phyloP scores from a whole-genome alignment of 2,329 filamentous ascomycete species.

The Celoporthe dispersa region DNA sequence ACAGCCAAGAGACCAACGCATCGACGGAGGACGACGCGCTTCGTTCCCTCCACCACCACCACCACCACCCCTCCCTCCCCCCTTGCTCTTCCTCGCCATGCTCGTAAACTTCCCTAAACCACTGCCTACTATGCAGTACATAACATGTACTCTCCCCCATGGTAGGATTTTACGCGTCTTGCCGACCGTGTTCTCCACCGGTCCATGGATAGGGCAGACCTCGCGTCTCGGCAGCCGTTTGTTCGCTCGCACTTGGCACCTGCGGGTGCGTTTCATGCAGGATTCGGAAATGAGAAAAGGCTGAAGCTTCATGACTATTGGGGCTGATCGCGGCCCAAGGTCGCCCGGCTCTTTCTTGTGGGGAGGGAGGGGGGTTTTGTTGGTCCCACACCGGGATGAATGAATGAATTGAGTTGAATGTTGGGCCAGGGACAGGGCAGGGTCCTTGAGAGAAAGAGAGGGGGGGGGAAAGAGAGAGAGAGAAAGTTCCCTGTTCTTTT shows the following conservation, averaged over 20 bases:
- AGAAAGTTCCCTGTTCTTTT: background rate
- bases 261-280: conserved; percentile 1
- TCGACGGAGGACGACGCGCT: background rate
- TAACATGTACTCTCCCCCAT: background rate
- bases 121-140: background rate
- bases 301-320: background rate
- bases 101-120: background rate
- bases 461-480: no score
- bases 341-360: background rate
- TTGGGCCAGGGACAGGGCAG: background rate
- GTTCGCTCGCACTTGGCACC: background rate
- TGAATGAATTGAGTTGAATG: background rate
- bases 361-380: background rate
- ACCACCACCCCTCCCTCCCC: background rate
- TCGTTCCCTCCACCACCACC: background rate
- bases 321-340: background rate
- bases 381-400: no score
- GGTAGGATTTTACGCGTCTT: conserved; percentile 2
- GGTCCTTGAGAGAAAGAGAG: background rate
- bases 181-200: background rate
- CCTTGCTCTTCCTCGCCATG: background rate
- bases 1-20: background rate
- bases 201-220: background rate
- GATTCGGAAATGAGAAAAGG: conserved; percentile 4
- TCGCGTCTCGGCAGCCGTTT: background rate